Evolutionary conservation across 371 early-diverging fungal genomes (phyloP).

Genomic region (Mucor racemosus): DNA sequence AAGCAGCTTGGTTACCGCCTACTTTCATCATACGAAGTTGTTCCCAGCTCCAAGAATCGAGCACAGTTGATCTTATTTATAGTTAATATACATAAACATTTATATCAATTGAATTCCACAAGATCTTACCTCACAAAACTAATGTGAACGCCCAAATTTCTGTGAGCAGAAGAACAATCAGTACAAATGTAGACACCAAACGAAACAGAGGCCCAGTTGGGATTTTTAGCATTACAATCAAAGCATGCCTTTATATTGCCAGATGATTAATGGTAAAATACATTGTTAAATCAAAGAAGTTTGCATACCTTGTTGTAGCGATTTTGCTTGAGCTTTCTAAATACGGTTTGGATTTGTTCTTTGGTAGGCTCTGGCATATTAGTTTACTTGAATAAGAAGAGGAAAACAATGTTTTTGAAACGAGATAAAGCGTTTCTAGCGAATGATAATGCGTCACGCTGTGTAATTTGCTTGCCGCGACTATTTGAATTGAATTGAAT

Average conservation of each 20-base stretch:
- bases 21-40: constrained; percentile 95
- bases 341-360: constrained; percentile 76
- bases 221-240: constrained; percentile 96
- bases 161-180: constrained; percentile 96
- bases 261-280: too few relatives aligned
- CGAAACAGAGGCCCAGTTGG: constrained; percentile 96
- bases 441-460: constrained; percentile 7
- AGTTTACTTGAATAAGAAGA: constrained; percentile 1
- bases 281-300: too few relatives aligned
- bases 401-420: not conserved
- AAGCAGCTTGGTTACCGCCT: constrained; percentile 81
- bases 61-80: constrained; percentile 73
- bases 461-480: not conserved
- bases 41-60: constrained; percentile 92
- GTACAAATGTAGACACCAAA: constrained; percentile 98
- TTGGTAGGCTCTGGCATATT: constrained; percentile 71
- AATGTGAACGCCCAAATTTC: constrained; percentile 95
- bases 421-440: not conserved
- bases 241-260: constrained; percentile 77
- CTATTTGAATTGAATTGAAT: not conserved
- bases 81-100: not conserved
- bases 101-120: not conserved
- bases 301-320: constrained; percentile 80
- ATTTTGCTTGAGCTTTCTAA: constrained; percentile 77
- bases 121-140: constrained; percentile 87